These are phyloP conservation scores for Rhinocladiella mackenziei DNA, from an alignment of 2,329 filamentous ascomycete genomes.

Conservation along the genomic window DNA sequence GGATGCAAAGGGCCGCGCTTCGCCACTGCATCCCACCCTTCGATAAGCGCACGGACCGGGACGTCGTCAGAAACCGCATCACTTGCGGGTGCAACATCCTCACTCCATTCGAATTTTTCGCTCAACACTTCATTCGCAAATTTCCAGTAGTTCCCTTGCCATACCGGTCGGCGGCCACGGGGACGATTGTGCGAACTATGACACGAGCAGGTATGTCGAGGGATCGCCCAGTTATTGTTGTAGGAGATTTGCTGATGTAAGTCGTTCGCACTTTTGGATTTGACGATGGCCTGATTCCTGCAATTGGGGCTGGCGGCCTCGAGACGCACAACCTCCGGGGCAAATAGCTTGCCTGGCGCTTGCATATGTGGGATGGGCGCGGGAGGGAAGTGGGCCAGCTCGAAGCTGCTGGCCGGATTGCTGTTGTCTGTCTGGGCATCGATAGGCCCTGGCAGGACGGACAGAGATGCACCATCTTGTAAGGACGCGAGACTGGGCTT, in stretches of 20 bases:
- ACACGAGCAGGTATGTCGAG: constrained; percentile 13
- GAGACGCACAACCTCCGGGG: constrained; percentile 16
- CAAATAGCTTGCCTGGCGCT: constrained; percentile 15
- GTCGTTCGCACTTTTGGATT: constrained; percentile 7
- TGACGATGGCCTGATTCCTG: constrained; percentile 14
- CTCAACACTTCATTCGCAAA: constrained; percentile 26
- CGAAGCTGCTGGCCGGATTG: constrained; percentile 10
- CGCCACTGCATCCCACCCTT: constrained; percentile 28
- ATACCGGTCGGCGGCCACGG: constrained; percentile 6
- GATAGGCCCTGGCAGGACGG: constrained; percentile 1
- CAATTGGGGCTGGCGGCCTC: constrained; percentile 7
- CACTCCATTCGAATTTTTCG: constrained; percentile 21
- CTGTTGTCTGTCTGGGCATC: background rate
- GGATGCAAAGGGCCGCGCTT: constrained; percentile 24
- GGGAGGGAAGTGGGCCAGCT: constrained; percentile 18
- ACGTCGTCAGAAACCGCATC: constrained; percentile 23
- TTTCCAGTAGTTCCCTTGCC: constrained; percentile 25
- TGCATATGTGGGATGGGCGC: constrained; percentile 7
- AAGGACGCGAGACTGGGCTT: constrained; percentile 11
- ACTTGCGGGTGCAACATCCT: constrained; percentile 13
- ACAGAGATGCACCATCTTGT: constrained; percentile 4
- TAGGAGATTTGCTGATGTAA: constrained; percentile 7
- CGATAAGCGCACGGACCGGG: constrained; percentile 23
- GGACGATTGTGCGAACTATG: constrained; percentile 1
- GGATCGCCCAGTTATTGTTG: constrained; percentile 17